These are phyloP conservation scores for Gyrodon lividus DNA, from an alignment of 768 basidiomycete genomes.

Conservation along the genomic window DNA sequence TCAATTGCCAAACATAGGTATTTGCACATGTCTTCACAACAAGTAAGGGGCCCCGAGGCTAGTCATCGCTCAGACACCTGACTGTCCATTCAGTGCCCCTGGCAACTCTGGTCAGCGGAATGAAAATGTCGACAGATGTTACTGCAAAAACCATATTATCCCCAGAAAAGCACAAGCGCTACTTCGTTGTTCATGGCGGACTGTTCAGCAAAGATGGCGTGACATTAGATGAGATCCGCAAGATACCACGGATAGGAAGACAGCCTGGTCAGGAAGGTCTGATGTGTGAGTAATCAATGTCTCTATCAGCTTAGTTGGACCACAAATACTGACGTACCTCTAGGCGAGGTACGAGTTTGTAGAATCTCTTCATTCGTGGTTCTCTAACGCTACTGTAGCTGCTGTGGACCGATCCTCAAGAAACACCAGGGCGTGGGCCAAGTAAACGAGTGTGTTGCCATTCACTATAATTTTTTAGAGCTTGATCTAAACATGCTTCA, in stretches of 20 bases:
- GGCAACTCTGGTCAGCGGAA: conserved; percentile 79
- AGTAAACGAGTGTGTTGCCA: conserved; percentile 80
- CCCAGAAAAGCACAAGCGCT: conserved; percentile 79
- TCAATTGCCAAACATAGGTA: conserved; percentile 46
- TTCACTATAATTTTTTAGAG: conserved; percentile 2
- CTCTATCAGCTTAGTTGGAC: conserved; percentile 1
- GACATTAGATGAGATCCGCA: conserved; percentile 90
- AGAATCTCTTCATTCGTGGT: not conserved
- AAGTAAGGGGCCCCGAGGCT: conserved; percentile 44
- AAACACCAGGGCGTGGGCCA: conserved; percentile 83
- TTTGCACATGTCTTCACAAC: conserved; percentile 94
- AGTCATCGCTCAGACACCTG: conserved; percentile 1
- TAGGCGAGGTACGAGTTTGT: conserved; percentile 58
- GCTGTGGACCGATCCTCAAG: conserved; percentile 97
- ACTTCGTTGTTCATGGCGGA: conserved; percentile 95
- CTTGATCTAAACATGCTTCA: conserved; percentile 30
- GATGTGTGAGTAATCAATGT: conserved; percentile 68
- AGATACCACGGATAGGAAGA: conserved; percentile 79
- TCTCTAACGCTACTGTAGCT: conserved; percentile 45
- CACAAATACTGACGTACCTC: conserved; percentile 7
- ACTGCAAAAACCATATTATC: conserved; percentile 66
- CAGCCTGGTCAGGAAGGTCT: conserved; percentile 95
- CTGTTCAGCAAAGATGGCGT: conserved; percentile 94
- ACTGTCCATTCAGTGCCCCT: conserved; percentile 68
- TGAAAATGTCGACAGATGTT: conserved; percentile 48